These are phyloP conservation scores for Protea cynaroides DNA, from an alignment of 164 flowering plant genomes.

Conservation along the genomic window DNA sequence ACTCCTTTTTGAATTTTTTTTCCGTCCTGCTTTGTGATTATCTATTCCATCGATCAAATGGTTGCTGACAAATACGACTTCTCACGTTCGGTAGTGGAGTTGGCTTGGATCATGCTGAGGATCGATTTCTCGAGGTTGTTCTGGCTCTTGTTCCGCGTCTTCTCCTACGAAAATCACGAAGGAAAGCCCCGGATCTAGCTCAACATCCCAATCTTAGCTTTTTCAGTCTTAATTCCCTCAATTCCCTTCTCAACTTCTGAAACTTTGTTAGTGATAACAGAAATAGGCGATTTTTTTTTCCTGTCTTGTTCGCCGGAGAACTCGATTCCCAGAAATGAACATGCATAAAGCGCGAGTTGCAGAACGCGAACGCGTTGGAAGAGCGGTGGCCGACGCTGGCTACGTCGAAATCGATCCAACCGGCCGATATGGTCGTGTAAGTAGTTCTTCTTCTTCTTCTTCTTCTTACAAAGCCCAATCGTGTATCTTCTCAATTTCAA, in stretches of 20 bases:
- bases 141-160: conserved; percentile 71
- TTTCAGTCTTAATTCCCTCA: background rate
- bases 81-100: conserved; percentile 40
- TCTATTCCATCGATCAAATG: conserved; percentile 33
- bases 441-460: conserved; percentile 23
- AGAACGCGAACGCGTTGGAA: conserved; percentile 18
- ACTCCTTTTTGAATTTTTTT: too few species aligned
- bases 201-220: background rate
- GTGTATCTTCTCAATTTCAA: background rate
- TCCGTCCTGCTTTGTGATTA: too few species aligned
- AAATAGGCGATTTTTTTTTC: too few species aligned
- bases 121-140: conserved; percentile 77
- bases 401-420: conserved; percentile 80
- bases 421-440: conserved; percentile 91
- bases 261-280: too few species aligned
- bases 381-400: conserved; percentile 20
- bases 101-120: conserved; percentile 78
- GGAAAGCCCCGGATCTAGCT: conserved; percentile 77
- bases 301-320: too few species aligned
- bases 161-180: conserved; percentile 76
- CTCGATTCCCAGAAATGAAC: background rate
- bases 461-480: background rate
- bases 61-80: conserved; percentile 34
- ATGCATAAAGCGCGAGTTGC: conserved; percentile 10
- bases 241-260: background rate